These are phyloP conservation scores for Boletus subparvulus DNA, from an alignment of 768 basidiomycete species.

Conservation along the genomic window DNA sequence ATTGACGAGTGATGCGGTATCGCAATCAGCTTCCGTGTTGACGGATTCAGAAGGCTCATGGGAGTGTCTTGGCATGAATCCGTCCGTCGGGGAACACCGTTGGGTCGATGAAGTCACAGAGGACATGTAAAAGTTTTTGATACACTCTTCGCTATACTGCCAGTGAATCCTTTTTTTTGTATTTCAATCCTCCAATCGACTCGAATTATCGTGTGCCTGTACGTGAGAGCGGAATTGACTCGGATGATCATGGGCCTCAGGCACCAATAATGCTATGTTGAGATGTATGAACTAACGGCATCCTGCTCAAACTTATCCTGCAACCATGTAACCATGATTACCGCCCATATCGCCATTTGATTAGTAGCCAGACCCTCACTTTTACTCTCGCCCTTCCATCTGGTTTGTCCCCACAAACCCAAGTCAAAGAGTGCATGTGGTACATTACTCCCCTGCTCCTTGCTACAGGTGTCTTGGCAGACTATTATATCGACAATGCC, in stretches of 20 bases:
- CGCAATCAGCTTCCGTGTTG: background rate
- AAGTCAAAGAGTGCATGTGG: background rate
- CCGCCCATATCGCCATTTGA: background rate
- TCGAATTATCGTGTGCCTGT: background rate
- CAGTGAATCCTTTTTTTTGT: background rate
- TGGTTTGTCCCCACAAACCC: background rate
- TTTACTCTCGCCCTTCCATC: background rate
- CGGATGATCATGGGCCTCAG: too few relatives aligned
- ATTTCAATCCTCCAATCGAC: background rate
- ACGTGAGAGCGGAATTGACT: background rate
- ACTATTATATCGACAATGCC: slow-evolving; percentile 26
- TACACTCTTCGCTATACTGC: background rate
- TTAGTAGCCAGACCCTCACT: background rate
- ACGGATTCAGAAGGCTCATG: slow-evolving; percentile 13
- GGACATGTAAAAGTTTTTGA: background rate
- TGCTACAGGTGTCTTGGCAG: slow-evolving; percentile 14
- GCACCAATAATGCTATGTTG: too few relatives aligned
- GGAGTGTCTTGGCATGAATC: slow-evolving; percentile 18
- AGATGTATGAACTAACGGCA: background rate
- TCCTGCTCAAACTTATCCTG: too few relatives aligned
- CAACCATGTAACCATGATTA: background rate
- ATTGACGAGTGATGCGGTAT: slow-evolving; percentile 10
- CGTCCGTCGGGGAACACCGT: slow-evolving; percentile 8
- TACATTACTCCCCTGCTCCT: slow-evolving; percentile 10
- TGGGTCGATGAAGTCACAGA: background rate